Percentiles rank a stretch among this genome's conserved stretches.
These are phyloP conservation scores for Mortierella sp. DNA, from an alignment of 371 early-diverging fungal genomes.

Conservation along the genomic window DNA sequence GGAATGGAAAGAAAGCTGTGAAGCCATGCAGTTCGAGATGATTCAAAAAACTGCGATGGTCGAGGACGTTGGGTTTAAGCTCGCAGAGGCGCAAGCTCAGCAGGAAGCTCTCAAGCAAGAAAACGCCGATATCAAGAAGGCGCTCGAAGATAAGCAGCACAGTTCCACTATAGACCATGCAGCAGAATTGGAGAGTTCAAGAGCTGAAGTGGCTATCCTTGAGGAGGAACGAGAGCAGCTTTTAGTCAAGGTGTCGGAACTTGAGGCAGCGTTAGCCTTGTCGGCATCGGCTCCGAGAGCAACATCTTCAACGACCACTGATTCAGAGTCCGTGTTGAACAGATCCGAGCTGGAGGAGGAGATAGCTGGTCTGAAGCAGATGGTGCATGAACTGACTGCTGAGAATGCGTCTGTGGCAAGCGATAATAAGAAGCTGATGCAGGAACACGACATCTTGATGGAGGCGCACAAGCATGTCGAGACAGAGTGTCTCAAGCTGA, in stretches of 20 bases:
- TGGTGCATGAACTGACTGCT: constrained; percentile 51
- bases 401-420: constrained; percentile 54
- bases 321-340: constrained; percentile 30
- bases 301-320: constrained; percentile 27
- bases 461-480: constrained; percentile 77
- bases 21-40: constrained; percentile 51
- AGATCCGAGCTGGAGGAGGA: constrained; percentile 47
- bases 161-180: constrained; percentile 10
- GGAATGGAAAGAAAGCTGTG: constrained; percentile 50
- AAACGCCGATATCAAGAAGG: constrained; percentile 17
- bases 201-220: constrained; percentile 32
- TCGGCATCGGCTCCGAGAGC: constrained; percentile 37
- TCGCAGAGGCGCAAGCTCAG: constrained; percentile 23
- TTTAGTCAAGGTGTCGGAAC: constrained; percentile 51
- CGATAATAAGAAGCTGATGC: constrained; percentile 66
- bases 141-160: constrained; percentile 37
- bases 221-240: constrained; percentile 61
- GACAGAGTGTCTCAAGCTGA: constrained; percentile 75
- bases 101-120: constrained; percentile 9
- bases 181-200: constrained; percentile 53
- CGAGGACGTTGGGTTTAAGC: constrained; percentile 35
- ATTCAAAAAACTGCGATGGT: constrained; percentile 45
- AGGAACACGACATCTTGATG: constrained; percentile 63
- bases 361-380: constrained; percentile 46
- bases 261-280: constrained; percentile 48